phyloP scores from a whole-genome alignment of 371 early-diverging fungal genomes.

The Encephalitozoon hellem region DNA sequence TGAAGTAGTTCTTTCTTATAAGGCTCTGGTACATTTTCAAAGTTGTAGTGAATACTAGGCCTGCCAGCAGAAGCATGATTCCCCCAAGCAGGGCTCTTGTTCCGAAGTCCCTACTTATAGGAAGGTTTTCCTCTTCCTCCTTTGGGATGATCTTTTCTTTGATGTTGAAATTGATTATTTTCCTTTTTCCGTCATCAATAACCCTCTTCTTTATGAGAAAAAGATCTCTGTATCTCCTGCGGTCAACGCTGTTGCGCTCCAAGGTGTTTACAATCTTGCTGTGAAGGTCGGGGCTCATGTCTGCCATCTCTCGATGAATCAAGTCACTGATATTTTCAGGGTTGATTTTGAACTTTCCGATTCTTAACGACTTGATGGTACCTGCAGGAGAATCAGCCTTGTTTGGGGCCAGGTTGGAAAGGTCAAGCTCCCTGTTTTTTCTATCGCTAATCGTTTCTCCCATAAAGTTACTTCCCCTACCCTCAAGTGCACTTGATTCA shows the following conservation, averaged over 20 bases:
- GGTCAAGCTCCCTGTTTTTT: too few species aligned
- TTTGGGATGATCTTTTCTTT: constrained; percentile 52
- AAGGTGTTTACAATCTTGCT: constrained; percentile 36
- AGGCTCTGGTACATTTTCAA: constrained; percentile 50
- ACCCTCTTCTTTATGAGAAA: constrained; percentile 54
- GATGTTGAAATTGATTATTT: constrained; percentile 50
- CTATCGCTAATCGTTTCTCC: neutral
- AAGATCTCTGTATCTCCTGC: constrained; percentile 49
- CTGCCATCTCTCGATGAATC: constrained; percentile 44
- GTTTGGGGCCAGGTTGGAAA: neutral
- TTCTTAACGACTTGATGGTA: constrained; percentile 6
- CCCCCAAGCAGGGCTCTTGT: constrained; percentile 26
- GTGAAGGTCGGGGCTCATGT: constrained; percentile 50
- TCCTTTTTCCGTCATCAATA: constrained; percentile 41
- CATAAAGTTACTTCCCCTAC: too few species aligned
- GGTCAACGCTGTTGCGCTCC: constrained; percentile 26
- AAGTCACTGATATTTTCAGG: constrained; percentile 21
- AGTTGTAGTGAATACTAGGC: constrained; percentile 54
- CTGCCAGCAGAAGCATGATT: constrained; percentile 47
- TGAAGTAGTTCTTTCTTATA: constrained; percentile 27
- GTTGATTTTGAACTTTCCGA: constrained; percentile 37
- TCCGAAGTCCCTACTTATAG: constrained; percentile 27
- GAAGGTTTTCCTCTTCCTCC: neutral
- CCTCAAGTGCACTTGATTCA: neutral
- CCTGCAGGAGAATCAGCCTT: constrained; percentile 4